Base-by-base conservation (phyloP, 139 green algal species). In the Deuterostichococcus epilithicus region DNA sequence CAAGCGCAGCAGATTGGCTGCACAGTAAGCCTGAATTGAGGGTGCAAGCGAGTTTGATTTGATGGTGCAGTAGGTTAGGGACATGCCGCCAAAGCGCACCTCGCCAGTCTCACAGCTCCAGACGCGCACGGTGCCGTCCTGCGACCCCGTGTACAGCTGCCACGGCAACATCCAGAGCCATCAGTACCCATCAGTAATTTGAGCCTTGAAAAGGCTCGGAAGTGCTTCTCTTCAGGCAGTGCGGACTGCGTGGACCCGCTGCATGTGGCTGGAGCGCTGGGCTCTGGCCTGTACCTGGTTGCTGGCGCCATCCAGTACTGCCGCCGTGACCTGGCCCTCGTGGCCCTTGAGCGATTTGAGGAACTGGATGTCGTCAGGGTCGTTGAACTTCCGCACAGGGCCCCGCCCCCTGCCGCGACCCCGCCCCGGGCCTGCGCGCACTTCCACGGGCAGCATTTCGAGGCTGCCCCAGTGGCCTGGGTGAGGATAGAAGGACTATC, bases 71-170 rank as follows among this genome's bases (percentile, higher is more conserved):
- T 8, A 52, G 8, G 42, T 13, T 8, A 52, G 13, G 42, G 13
- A 8, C 8, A 63, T 63, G 52, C 52, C 26, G 20, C 15, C 34
- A 34, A n/a, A 23, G 1, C 79, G n/a, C 60, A 92, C 88, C 86
- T 92, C 74, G 10, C 87, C 88, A 42, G 79, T 90, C 3, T 73
- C 73, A 52, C 83, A 88, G 78, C 86, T 88, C 89, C 90, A 95
- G 26, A 89, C 79, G 18, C 87, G 80, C 26, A 94, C 76, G 0
- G 80, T 90, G n/a, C 81, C 77, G 68, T 94, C 90, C 47, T 87
- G 76, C 25, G 84, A 88, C 22, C 87, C 90, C 3, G 88, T 93
- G 81, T 93, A 95, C 32, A 95, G 78, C 82, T 94, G 88, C 76
- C 74, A 22, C 32, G n/a, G 4, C 15, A 77, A 28, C 1, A 2